Conservation (phyloP, 2,329 filamentous ascomycete species). For the Diaporthe helianthi region DNA sequence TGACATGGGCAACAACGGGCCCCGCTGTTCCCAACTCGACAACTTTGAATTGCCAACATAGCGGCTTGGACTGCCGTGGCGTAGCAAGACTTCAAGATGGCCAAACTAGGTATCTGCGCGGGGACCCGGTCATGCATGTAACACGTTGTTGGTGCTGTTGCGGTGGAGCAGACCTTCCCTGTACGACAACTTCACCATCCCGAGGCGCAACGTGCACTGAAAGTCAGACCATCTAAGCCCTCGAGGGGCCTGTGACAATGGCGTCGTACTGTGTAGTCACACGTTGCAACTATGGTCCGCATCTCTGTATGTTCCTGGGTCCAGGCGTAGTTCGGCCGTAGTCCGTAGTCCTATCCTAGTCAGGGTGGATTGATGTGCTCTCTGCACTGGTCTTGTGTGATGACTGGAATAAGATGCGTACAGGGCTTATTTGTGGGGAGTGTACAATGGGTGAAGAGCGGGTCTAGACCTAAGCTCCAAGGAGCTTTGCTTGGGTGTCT, state of each 20-base stretch:
- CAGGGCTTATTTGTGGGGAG: background rate
- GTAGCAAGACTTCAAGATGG: constrained; percentile 46
- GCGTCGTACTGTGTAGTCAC: constrained; percentile 42
- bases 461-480: no score
- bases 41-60: no score
- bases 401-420: background rate
- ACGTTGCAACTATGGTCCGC: constrained; percentile 44
- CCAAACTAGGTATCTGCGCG: constrained; percentile 36
- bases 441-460: no score
- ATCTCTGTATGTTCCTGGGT: constrained; percentile 43
- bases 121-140: no score
- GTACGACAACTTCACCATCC: constrained; percentile 44
- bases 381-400: constrained; percentile 33
- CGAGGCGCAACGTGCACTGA: constrained; percentile 44
- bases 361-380: constrained; percentile 45
- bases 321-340: constrained; percentile 40
- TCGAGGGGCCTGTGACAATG: constrained; percentile 35
- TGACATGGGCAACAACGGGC: constrained; percentile 49
- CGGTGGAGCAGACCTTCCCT: constrained; percentile 42
- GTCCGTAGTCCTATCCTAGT: constrained; percentile 28
- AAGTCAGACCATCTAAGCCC: constrained; percentile 17
- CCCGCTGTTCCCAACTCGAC: no score
- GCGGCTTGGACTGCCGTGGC: constrained; percentile 47
- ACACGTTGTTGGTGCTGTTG: no score
- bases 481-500: no score